Percentiles rank a stretch among this genome's conserved stretches.
phyloP scores from a whole-genome alignment of 2,329 filamentous ascomycete species.

The Myriosclerotinia duriaeana region DNA sequence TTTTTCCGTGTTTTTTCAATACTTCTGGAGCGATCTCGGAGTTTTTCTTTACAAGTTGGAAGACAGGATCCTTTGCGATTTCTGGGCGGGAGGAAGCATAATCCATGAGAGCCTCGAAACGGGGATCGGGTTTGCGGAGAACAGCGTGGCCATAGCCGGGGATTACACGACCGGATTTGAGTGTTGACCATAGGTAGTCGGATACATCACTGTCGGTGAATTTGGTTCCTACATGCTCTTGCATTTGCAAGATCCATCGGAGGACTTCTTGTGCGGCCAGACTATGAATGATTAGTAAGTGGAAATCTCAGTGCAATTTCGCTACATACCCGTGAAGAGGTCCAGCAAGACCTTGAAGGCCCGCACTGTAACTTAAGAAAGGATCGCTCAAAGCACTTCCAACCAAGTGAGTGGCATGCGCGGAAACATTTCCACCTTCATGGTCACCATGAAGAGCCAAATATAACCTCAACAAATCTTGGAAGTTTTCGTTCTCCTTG shows the following conservation, averaged over 20 bases:
- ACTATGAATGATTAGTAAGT: slow-evolving; percentile 43
- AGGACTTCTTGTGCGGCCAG: slow-evolving; percentile 96
- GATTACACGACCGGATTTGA: slow-evolving; percentile 88
- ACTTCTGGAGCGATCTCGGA: slow-evolving; percentile 87
- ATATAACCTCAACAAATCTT: slow-evolving; percentile 90
- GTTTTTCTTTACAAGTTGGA: slow-evolving; percentile 92
- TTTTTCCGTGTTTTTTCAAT: slow-evolving; percentile 94
- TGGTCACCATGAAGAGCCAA: slow-evolving; percentile 96
- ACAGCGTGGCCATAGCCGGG: slow-evolving; percentile 96
- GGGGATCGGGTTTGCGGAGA: slow-evolving; percentile 92
- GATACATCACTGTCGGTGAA: slow-evolving; percentile 81
- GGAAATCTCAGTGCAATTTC: not conserved
- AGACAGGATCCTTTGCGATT: slow-evolving; percentile 84
- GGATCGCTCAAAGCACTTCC: slow-evolving; percentile 92
- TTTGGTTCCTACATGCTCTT: slow-evolving; percentile 74
- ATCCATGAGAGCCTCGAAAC: slow-evolving; percentile 95
- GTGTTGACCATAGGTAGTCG: slow-evolving; percentile 86
- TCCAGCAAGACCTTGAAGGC: slow-evolving; percentile 92
- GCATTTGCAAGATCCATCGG: slow-evolving; percentile 96
- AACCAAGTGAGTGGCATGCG: slow-evolving; percentile 91
- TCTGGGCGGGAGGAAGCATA: slow-evolving; percentile 83
- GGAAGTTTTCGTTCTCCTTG: slow-evolving; percentile 87
- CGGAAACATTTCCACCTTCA: slow-evolving; percentile 96
- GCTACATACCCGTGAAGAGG: slow-evolving; percentile 71
- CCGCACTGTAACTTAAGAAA: slow-evolving; percentile 93